These are phyloP conservation scores for Porphyrellus cyaneotinctus DNA, from an alignment of 768 basidiomycete genomes.

Conservation along the genomic window DNA sequence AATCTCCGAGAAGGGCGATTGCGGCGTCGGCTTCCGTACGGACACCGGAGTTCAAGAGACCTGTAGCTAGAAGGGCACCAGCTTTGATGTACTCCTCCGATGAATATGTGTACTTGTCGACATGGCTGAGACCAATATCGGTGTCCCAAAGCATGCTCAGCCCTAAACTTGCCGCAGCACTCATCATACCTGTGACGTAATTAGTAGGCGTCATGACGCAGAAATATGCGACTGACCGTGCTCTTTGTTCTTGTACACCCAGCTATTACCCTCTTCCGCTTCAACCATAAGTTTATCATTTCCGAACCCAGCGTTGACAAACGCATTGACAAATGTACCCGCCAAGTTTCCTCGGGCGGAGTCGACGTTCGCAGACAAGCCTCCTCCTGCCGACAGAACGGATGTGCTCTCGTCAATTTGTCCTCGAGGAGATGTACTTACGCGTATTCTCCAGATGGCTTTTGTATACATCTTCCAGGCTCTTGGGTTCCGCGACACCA, in stretches of 20 bases:
- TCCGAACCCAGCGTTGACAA: conserved; percentile 97
- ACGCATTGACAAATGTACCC: conserved; percentile 97
- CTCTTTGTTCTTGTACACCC: conserved; percentile 99
- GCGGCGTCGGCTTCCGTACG: conserved; percentile 92
- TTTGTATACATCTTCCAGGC: conserved; percentile 96
- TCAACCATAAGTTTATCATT: conserved; percentile 99
- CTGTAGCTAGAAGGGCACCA: conserved; percentile 91
- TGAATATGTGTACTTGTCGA: conserved; percentile 97
- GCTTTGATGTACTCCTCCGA: conserved; percentile 97
- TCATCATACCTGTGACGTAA: conserved; percentile 74
- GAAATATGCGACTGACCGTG: conserved; percentile 56
- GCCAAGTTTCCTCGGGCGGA: conserved; percentile 94
- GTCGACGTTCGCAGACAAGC: conserved; percentile 74
- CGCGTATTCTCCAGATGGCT: conserved; percentile 89
- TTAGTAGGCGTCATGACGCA: conserved; percentile 1
- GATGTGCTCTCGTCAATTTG: neutral
- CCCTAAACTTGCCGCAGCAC: conserved; percentile 91
- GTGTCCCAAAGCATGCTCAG: conserved; percentile 94
- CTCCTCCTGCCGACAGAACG: conserved; percentile 43
- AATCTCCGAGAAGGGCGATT: conserved; percentile 83
- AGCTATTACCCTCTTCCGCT: conserved; percentile 93
- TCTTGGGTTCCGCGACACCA: conserved; percentile 84
- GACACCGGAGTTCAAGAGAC: conserved; percentile 72
- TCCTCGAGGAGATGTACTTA: conserved; percentile 31
- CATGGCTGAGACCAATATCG: conserved; percentile 87